Evolutionary conservation across 2,329 filamentous ascomycete genomes (phyloP), one percentile per base, ranked within the genome.

Genomic region (Cordyceps cateniannulata): DNA sequence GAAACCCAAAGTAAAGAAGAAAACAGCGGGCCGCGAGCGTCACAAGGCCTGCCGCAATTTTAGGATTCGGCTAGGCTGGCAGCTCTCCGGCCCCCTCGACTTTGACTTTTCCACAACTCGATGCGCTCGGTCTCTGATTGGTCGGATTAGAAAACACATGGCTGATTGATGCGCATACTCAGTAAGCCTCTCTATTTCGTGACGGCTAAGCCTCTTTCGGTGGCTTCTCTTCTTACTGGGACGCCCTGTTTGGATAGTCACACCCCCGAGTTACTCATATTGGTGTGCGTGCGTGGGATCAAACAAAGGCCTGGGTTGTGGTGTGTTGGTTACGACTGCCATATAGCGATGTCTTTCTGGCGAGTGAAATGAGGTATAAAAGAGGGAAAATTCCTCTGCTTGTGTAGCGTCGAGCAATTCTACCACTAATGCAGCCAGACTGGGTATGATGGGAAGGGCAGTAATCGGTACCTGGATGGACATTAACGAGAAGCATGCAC

Each of bases 71-170:
- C 54, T 56, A 24, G 38, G n/a, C 27, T 22, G 42, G 38, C 38
- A 45, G 8, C 20, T 24, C n/a, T 32, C 35, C 16, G 22, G 53
- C n/a, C 47, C 47, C 22, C 29, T 47, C 24, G 55, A 53, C 47
- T 55, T 53, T 61, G 51, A 61, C 59, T 61, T 56, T 45, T 45
- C 12, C 14, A 32, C 50, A 22, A 68, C 62, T 57, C 58, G 61
- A 70, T 69, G 70, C 70, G 69, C 69, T 71, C 68, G 57, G 59
- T 52, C 63, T 66, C 67, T 66, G 67, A 72, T 72, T 72, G 70
- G 70, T 61, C 69, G 67, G 70, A 71, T 71, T 70, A 62, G 62
- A 53, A 56, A 61, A 24, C 12, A 47, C 9, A 47, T 9, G 59
- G 60, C n/a, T 16, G 16, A 45, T 58, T 45, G 56, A 59, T 51